Base-by-base conservation (phyloP, 2,329 filamentous ascomycete genomes). In the Trichoderma oligosporum region DNA sequence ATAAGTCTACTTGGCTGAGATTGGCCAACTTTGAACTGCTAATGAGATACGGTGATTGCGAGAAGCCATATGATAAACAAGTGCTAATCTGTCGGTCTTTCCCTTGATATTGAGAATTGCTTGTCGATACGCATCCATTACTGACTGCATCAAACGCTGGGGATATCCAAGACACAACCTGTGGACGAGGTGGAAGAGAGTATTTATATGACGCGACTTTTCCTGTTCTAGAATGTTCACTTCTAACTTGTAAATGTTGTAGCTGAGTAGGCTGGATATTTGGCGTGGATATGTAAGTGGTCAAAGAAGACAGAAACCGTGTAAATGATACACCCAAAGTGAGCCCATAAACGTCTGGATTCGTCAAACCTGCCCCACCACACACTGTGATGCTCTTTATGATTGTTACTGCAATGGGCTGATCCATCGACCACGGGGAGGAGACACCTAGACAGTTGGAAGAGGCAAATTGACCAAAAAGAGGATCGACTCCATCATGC, bases 131-230 rank as follows among this genome's bases (percentile, higher is more conserved):
- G n/a, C n/a, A n/a, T n/a, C n/a, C 20, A 11, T 24, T 44, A 14
- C 9, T 14, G 4, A 22, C 20, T 38, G 42, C 35, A 38, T 7
- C 31, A 31, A 11, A 31, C 20, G 12, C 9, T 45, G 31, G 18
- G 27, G 18, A 35, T 12, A 12, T 33, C 36, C 18, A 33, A 42
- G 25, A 38, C n/a, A 33, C 2, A 46, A 20, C 25, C 24, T 62
- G 56, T 44, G 61, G 35, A 12, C 60, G 58, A 49, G 64, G 71
- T 46, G 62, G 35, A 14, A 61, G 59, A 45, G 64, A 72, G 36
- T 71, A 73, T 24, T 66, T 61, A 61, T 70, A 72, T 1, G 71
- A 73, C 22, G 71, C 71, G 22, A 73, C 65, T 58, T 73, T 74
- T 9, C 72, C 72, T 12, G 62, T 60, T 55, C 72, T 67, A 6